Conservation (phyloP, 2,329 filamentous ascomycete species). For the Chaetothyriales sp. region DNA sequence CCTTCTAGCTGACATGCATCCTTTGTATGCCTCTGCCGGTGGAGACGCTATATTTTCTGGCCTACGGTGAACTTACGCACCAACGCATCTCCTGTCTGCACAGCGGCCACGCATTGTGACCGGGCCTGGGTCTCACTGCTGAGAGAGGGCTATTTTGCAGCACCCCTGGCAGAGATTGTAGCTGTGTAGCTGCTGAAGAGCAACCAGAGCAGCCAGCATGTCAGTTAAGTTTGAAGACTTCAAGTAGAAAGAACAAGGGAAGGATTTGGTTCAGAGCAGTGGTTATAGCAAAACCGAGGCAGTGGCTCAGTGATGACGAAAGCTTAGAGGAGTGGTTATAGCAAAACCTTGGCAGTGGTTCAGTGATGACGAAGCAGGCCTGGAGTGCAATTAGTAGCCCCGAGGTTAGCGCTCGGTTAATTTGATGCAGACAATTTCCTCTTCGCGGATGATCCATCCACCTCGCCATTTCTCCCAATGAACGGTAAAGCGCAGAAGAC, state of each 20-base stretch:
- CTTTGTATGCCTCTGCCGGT: neutral
- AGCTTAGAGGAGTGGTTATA: neutral
- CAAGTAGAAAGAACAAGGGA: neutral
- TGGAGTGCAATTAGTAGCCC: too few relatives aligned
- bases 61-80: neutral
- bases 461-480: too few relatives aligned
- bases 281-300: too few relatives aligned
- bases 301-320: too few relatives aligned
- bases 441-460: too few relatives aligned
- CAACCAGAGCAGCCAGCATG: neutral
- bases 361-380: too few relatives aligned
- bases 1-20: neutral
- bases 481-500: too few relatives aligned
- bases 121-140: neutral
- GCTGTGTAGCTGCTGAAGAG: neutral
- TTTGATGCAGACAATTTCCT: too few relatives aligned
- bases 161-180: neutral
- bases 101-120: neutral
- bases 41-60: neutral
- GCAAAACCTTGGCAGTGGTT: too few relatives aligned
- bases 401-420: too few relatives aligned
- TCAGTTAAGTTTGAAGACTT: too few relatives aligned
- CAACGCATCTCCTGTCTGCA: too few relatives aligned
- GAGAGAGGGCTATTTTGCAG: neutral
- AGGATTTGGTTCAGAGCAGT: neutral